Base-by-base conservation (phyloP, 805 yeast species). In the Candida verbasci region DNA sequence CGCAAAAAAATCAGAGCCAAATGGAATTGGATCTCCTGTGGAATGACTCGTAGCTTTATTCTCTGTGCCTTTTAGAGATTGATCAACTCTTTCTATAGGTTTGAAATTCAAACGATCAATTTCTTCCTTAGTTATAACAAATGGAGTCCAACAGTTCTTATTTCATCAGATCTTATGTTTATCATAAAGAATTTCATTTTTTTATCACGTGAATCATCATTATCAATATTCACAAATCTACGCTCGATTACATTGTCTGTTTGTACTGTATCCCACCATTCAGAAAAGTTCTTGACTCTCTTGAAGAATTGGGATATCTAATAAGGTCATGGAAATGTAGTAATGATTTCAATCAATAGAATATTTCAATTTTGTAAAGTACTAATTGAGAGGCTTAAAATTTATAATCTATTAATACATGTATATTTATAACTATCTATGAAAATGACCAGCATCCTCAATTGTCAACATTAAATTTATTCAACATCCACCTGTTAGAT, bases 371-470 rank as follows among this genome's bases (percentile, higher is more conserved):
- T n/a, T n/a, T 24, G 25, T 6, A 7, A 24, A 24, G 10, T 24
- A 24, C 10, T 24, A n/a, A 9, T 7, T 8, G 25, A 8, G 21
- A 18, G 21, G 21, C 21, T 18, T 18, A 18, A 8, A 18, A 18
- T 18, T 8, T 8, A 18, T 18, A 18, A n/a, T n/a, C n/a, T n/a
- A n/a, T 12, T 25, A 25, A n/a, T 25, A 25, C 28, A 25, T 25
- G 6, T 12, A 6, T 25, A n/a, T n/a, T n/a, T n/a, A n/a, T n/a
- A n/a, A n/a, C n/a, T n/a, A n/a, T n/a, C n/a, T n/a, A n/a, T 31
- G 27, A 31, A 31, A 31, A 31, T 24, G 34, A 7, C 34, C 34
- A 23, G 34, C 34, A 23, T 31, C 11, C 15, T 22, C 26, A n/a
- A 14, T 14, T n/a, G n/a, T n/a, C n/a, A n/a, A n/a, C n/a, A n/a